Evolutionary conservation across 352 stramenopile genomes (phyloP), one percentile per base, ranked within the genome.

Genomic region (Globisporangium parvum): DNA sequence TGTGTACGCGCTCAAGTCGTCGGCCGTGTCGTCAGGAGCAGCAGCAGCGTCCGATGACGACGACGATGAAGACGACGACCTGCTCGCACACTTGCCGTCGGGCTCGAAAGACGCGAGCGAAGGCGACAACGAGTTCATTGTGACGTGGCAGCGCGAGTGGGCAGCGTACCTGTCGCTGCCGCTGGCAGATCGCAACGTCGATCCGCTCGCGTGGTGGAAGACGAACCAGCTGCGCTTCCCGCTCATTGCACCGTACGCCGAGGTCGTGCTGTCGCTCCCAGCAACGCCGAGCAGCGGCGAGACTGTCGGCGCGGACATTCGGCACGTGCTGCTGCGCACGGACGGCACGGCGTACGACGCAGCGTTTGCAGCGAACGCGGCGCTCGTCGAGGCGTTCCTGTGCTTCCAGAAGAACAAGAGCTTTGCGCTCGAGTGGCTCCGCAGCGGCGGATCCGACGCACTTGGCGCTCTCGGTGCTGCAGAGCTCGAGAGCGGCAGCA

Each of bases 321-420:
- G 72, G 42, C 68, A 68, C 44, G 81, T 88, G 37, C 65, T 91
- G 53, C 58, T 82, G 24, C 78, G 80, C 28, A 81, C 76, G 20
- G 77, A 82, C 54, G 75, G 76, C 2, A 60, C 61, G 35, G 55
- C 57, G 3, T 69, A 68, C 3, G 75, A 87, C 40, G 60, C 58
- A 11, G 55, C 58, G n/a, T 66, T 90, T 46, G 67, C 72, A 15
- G 72, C 64, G 21, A 85, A 70, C 50, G 71, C 73, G 26, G 68
- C 67, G 8, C 67, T 93, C 39, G 54, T 87, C n/a, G 78, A 91
- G 51, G 76, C 78, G 49, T 88, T 85, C 53, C 39, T 93, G 44
- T 85, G 74, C 64, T 93, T 93, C 60, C 82, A 93, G 60, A 85
- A 85, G 66, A 93, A 93, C 68, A 86, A 86, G 59, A 63, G 83